Percentiles rank a stretch among this genome's conserved stretches.
These are phyloP conservation scores for Tubosaeta sp. DNA, from an alignment of 768 basidiomycete species.

Conservation along the genomic window DNA sequence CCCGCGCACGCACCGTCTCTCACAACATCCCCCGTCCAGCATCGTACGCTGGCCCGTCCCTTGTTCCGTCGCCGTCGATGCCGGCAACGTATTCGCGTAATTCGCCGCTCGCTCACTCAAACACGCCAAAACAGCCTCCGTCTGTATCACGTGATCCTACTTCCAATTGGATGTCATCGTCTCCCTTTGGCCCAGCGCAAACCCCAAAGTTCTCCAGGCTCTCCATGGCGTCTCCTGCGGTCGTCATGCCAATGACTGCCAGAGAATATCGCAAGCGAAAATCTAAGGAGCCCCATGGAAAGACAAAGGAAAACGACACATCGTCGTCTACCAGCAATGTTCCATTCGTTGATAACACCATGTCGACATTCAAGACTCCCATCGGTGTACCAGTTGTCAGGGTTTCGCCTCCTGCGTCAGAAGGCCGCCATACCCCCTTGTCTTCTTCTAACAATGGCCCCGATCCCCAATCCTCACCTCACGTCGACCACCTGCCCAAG, in stretches of 20 bases:
- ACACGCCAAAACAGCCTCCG: constrained; percentile 14
- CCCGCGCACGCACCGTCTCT: constrained; percentile 21
- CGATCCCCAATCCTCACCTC: constrained; percentile 1
- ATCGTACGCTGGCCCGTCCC: constrained; percentile 5
- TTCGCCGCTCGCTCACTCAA: constrained; percentile 6
- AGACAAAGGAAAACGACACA: constrained; percentile 6
- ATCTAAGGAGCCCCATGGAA: constrained; percentile 3
- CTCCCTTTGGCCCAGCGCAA: constrained; percentile 28
- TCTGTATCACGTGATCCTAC: constrained; percentile 23
- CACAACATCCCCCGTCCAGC: constrained; percentile 16
- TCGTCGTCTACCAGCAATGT: constrained; percentile 6
- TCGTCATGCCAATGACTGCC: constrained; percentile 31
- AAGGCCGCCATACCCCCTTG: neutral
- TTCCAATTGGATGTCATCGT: constrained; percentile 26
- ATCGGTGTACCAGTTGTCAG: constrained; percentile 8
- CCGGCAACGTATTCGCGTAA: constrained; percentile 16
- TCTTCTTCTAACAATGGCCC: neutral
- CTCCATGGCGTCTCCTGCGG: constrained; percentile 23
- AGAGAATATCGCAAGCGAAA: constrained; percentile 26
- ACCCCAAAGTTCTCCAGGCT: constrained; percentile 30
- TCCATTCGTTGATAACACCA: constrained; percentile 10
- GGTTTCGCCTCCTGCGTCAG: constrained; percentile 14
- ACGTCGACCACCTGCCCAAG: neutral
- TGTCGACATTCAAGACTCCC: neutral
- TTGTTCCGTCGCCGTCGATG: constrained; percentile 7